Evolutionary conservation across 805 yeast species (phyloP).

Genomic region (Wickerhamiella sorbophila): DNA sequence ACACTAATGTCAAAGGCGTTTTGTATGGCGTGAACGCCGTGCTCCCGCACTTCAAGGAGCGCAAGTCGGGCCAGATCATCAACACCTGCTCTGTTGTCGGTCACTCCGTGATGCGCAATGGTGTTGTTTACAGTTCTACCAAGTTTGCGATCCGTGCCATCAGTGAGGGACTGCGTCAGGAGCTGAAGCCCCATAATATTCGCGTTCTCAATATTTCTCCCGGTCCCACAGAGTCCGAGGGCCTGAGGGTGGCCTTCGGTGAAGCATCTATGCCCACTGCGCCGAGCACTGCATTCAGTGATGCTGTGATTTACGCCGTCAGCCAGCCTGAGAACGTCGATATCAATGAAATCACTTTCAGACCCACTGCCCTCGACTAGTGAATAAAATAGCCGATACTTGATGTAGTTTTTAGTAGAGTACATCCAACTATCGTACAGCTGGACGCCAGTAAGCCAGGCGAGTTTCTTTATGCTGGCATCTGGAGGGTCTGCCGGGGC

Average conservation of each 20-base stretch:
- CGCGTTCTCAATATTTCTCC: constrained; percentile 58
- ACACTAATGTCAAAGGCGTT: constrained; percentile 1
- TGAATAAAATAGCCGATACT: too few species aligned
- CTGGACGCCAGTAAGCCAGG: too few species aligned
- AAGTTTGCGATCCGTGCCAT: constrained; percentile 47
- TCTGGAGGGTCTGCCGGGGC: too few species aligned
- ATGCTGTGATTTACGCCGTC: not conserved
- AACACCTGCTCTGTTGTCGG: constrained; percentile 34
- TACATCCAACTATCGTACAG: too few species aligned
- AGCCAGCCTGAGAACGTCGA: constrained; percentile 1
- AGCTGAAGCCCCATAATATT: constrained; percentile 47
- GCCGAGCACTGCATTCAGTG: not conserved
- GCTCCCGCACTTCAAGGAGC: not conserved
- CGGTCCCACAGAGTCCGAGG: constrained; percentile 65
- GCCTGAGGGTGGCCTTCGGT: constrained; percentile 20
- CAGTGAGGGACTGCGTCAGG: too few species aligned
- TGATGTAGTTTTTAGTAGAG: too few species aligned
- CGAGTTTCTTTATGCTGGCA: too few species aligned
- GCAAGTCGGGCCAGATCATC: not conserved
- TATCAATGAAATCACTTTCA: constrained; percentile 1
- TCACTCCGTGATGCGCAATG: constrained; percentile 50
- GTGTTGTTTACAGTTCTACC: constrained; percentile 52
- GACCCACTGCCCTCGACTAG: constrained; percentile 2
- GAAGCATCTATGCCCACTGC: too few species aligned
- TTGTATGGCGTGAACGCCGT: not conserved